Evolutionary conservation across 2,329 filamentous ascomycete genomes (phyloP).

Genomic region (Aspergillus neoniger): DNA sequence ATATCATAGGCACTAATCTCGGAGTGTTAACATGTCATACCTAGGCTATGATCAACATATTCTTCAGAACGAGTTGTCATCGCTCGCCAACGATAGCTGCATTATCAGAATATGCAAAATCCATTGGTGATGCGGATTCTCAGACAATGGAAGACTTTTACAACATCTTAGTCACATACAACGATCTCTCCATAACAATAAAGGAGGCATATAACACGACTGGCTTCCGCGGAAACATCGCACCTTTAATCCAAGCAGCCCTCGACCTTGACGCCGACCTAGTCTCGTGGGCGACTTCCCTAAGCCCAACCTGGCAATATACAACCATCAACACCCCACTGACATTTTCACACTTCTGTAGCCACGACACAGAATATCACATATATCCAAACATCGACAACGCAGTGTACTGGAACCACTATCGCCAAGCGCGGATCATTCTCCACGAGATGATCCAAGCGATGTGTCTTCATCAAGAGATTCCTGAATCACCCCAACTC

Average conservation of each 20-base stretch:
- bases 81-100: not conserved
- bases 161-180: not conserved
- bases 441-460: conserved; percentile 6
- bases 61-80: not conserved
- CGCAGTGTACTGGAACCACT: conserved; percentile 5
- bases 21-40: not conserved
- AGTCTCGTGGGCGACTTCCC: not conserved
- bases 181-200: not conserved
- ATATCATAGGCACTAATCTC: not conserved
- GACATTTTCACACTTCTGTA: not conserved
- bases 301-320: not conserved
- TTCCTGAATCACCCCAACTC: not conserved
- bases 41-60: not conserved
- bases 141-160: not conserved
- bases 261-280: not conserved
- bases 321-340: not conserved
- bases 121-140: not conserved
- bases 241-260: not conserved
- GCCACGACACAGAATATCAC: not conserved
- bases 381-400: not conserved
- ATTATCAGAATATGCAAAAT: not conserved
- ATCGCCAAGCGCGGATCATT: conserved; percentile 2
- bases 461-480: not conserved
- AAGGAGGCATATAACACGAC: not conserved
- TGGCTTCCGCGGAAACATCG: not conserved